Percentiles rank a stretch among this genome's conserved stretches.
Evolutionary conservation across 1,284 basidiomycete genomes (phyloP).

Genomic region (Ceratobasidium sp.): DNA sequence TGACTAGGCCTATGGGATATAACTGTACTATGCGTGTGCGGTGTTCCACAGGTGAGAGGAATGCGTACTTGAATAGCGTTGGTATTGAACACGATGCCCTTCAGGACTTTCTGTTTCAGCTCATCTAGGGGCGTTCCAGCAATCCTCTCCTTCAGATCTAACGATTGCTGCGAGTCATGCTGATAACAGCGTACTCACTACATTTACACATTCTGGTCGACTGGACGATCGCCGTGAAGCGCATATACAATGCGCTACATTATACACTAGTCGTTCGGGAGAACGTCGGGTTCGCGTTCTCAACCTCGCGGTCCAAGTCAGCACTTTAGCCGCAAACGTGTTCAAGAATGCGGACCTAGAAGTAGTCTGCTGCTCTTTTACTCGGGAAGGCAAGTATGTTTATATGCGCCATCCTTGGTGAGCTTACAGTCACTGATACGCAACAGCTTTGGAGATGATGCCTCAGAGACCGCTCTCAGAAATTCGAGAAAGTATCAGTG

Average conservation of each 20-base stretch:
- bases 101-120: conserved; percentile 38
- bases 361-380: conserved; percentile 73
- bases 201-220: conserved; percentile 64
- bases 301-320: conserved; percentile 83
- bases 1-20: conserved; percentile 79
- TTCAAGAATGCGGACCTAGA: conserved; percentile 95
- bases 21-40: conserved; percentile 85
- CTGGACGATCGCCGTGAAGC: conserved; percentile 81
- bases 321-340: conserved; percentile 83
- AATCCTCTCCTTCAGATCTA: conserved; percentile 64
- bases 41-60: conserved; percentile 80
- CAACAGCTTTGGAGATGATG: conserved; percentile 72
- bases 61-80: conserved; percentile 29
- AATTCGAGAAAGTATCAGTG: conserved; percentile 85
- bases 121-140: conserved; percentile 34
- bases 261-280: conserved; percentile 85
- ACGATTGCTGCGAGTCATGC: conserved; percentile 83
- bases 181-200: conserved; percentile 77
- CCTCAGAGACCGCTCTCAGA: conserved; percentile 68
- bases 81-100: not conserved
- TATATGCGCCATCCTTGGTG: conserved; percentile 19
- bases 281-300: conserved; percentile 84
- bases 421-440: not conserved
- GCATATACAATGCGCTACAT: conserved; percentile 86
- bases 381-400: conserved; percentile 80